These are phyloP conservation scores for Kernera saxatilis DNA, from an alignment of 345 rosid species.

Conservation along the genomic window DNA sequence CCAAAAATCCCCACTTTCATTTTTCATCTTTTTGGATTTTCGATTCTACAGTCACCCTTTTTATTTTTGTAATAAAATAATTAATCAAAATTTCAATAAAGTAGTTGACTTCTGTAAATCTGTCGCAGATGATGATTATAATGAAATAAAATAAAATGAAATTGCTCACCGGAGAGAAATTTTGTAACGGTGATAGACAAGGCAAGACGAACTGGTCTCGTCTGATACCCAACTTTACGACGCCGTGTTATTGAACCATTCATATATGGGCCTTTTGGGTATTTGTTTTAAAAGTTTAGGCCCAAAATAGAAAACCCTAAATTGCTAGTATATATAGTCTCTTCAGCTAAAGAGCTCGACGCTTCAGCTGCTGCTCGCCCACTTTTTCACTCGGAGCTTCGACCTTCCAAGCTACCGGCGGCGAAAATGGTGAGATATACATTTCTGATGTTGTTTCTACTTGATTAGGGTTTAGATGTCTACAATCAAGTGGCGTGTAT, in stretches of 20 bases:
- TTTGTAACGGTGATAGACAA: not conserved
- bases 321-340: not conserved
- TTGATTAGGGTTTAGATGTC: not conserved
- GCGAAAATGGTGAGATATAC: constrained; percentile 23
- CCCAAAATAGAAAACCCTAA: not conserved
- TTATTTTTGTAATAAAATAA: not conserved
- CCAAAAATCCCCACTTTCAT: not conserved
- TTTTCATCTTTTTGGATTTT: not conserved
- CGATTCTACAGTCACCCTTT: not conserved
- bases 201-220: not conserved
- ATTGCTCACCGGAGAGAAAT: not conserved
- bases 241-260: too few relatives aligned
- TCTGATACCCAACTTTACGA: not conserved
- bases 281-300: not conserved
- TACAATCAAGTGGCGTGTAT: not conserved
- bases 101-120: not conserved
- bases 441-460: not conserved
- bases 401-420: constrained; percentile 14
- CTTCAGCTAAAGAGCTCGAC: not conserved
- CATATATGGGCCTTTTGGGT: not conserved
- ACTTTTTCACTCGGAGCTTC: not conserved
- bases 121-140: not conserved
- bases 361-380: constrained; percentile 2
- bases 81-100: not conserved
- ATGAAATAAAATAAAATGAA: not conserved